Percentiles rank a stretch among this genome's conserved stretches.
Evolutionary conservation across 768 basidiomycete species (phyloP).

Genomic region (Kwoniella pini): DNA sequence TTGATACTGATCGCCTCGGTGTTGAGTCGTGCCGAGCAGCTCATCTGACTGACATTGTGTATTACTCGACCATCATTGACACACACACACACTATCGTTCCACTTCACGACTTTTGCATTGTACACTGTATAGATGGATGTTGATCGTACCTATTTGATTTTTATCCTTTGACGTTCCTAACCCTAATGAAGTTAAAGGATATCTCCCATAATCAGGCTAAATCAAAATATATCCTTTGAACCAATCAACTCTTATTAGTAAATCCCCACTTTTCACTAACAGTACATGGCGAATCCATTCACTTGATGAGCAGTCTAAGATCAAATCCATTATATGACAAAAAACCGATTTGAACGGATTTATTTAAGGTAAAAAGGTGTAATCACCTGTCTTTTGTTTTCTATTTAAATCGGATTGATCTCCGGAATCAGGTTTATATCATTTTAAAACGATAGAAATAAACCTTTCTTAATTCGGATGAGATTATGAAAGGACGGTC

Average conservation of each 20-base stretch:
- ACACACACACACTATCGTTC: not conserved
- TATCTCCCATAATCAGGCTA: not conserved
- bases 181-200: not conserved
- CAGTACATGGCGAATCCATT: no score
- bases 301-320: not conserved
- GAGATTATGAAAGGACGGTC: conserved; percentile 1
- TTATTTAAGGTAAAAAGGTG: not conserved
- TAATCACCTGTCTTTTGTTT: conserved; percentile 12
- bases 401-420: not conserved
- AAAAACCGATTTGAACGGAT: conserved; percentile 9
- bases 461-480: not conserved
- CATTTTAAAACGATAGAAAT: no score
- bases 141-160: conserved; percentile 1
- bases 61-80: no score
- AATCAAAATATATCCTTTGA: conserved; percentile 3
- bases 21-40: no score
- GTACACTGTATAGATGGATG: not conserved
- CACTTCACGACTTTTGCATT: not conserved
- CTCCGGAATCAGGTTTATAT: no score
- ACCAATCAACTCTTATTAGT: not conserved
- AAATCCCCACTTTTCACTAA: not conserved
- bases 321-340: not conserved
- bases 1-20: no score
- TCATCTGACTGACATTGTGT: no score
- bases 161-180: not conserved